These are phyloP conservation scores for Fusarium citri DNA, from an alignment of 2,329 filamentous ascomycete species.

Conservation along the genomic window DNA sequence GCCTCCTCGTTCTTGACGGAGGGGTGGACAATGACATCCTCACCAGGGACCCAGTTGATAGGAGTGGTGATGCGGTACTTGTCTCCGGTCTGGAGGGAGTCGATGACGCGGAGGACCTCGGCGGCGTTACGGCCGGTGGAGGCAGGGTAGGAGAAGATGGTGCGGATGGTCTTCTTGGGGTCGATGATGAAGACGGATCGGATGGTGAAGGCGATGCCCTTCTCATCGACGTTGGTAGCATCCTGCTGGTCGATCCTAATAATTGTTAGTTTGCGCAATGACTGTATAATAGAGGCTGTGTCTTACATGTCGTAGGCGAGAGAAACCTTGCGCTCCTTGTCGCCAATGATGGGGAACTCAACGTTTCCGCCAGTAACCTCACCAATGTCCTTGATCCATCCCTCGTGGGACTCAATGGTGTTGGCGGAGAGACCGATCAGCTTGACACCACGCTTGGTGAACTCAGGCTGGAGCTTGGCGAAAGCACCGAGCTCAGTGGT, in stretches of 20 bases:
- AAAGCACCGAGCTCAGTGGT: conserved; percentile 96
- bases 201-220: conserved; percentile 92
- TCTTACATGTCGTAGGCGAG: conserved; percentile 81
- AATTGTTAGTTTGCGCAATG: conserved; percentile 5
- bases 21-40: conserved; percentile 93
- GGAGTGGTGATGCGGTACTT: conserved; percentile 89
- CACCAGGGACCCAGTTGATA: conserved; percentile 89
- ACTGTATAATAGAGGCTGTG: fast-evolving
- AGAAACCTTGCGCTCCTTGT: conserved; percentile 81
- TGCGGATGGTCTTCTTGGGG: conserved; percentile 91
- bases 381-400: conserved; percentile 91
- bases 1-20: conserved; percentile 85
- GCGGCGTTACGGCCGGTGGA: conserved; percentile 86
- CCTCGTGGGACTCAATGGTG: conserved; percentile 82
- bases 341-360: conserved; percentile 83
- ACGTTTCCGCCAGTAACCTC: conserved; percentile 79
- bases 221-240: conserved; percentile 81
- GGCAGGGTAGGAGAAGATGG: conserved; percentile 92
- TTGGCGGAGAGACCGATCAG: conserved; percentile 92
- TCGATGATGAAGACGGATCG: conserved; percentile 96
- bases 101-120: conserved; percentile 82
- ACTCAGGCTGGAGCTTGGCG: conserved; percentile 88
- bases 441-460: conserved; percentile 87
- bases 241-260: conserved; percentile 80
- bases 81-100: conserved; percentile 85